Base-by-base conservation (phyloP, 805 yeast species). In the Spathaspora gorwiae region DNA sequence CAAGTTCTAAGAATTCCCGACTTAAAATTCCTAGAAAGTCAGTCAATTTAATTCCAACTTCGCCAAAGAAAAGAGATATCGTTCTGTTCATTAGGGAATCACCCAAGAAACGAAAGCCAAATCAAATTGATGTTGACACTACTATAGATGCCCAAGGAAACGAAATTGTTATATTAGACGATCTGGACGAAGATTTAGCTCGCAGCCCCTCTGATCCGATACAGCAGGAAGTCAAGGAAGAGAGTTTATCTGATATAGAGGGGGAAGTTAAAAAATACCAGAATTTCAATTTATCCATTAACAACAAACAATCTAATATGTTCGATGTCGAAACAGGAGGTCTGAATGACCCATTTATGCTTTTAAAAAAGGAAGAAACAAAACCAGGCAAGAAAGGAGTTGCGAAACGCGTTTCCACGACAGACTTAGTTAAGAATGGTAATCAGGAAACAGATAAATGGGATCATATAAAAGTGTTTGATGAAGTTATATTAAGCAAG, bases 401-500 rank as follows among this genome's bases (percentile, higher is more conserved):
- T 3, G 32, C 9, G 12, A 29, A 29, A 29, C 32, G 12, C 3
- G 32, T 3, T 29, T 19, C 24, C 24, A 19, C 24, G 24, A 19
- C 24, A 19, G 24, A 5, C 5, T 5, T 5, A 19, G 24, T 19
- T 19, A 19, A 19, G 24, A 19, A 19, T 19, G 24, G 24, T 19
- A 5, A 24, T 11, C 38, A 3, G 38, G 14, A 35, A 3, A 10
- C 2, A n/a, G 36, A 33, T 31, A 29, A 37, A n/a, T 31, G 43
- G 36, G 9, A 35, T 26, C 24, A 29, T 8, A 24, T 44, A 12
- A 42, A 35, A 39, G 24, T 69, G 2, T 68, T 64, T 54, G 73
- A 63, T 44, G 73, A 71, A 24, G 47, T 48, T 11, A 43, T 65
- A 5, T 42, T 69, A 6, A 50, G 61, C 2, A 46, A 47, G 14